A percentile compares a stretch with the other conserved stretches of the same genome.
Conservation (phyloP, 1,284 basidiomycete species). For the Anthracocystis walkeri region DNA sequence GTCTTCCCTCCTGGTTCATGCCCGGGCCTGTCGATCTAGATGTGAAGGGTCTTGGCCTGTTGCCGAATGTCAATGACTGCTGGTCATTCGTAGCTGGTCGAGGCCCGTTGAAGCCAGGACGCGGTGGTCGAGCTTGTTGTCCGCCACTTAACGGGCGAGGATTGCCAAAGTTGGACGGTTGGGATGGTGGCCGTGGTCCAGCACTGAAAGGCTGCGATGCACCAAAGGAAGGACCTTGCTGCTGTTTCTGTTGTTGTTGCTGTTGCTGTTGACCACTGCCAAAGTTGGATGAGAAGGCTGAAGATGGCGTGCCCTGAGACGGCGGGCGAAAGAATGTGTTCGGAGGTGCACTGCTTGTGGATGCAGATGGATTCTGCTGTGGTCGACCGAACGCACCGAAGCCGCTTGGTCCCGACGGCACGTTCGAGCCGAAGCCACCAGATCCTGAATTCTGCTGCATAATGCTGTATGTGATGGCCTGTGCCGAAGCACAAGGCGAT, state of each 20-base stretch:
- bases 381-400: slow-evolving; percentile 24
- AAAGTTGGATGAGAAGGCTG: slow-evolving; percentile 16
- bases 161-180: slow-evolving; percentile 16
- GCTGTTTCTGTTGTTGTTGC: slow-evolving; percentile 15
- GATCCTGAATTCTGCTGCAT: slow-evolving; percentile 33
- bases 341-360: slow-evolving; percentile 33
- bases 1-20: slow-evolving; percentile 24
- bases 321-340: slow-evolving; percentile 37
- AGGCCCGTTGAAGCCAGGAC: slow-evolving; percentile 5
- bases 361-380: slow-evolving; percentile 23
- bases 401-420: neutral
- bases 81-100: slow-evolving; percentile 18
- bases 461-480: neutral
- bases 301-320: slow-evolving; percentile 4
- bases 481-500: slow-evolving; percentile 5
- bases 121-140: slow-evolving; percentile 13
- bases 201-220: slow-evolving; percentile 10
- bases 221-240: slow-evolving; percentile 17
- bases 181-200: slow-evolving; percentile 17
- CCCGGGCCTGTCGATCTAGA: slow-evolving; percentile 23
- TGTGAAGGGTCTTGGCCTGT: slow-evolving; percentile 35
- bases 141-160: slow-evolving; percentile 18
- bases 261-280: slow-evolving; percentile 13
- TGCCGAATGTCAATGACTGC: slow-evolving; percentile 27
- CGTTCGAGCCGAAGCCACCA: slow-evolving; percentile 4